Evolutionary conservation across 805 yeast species (phyloP).

Genomic region (Ogataea populi-albae): DNA sequence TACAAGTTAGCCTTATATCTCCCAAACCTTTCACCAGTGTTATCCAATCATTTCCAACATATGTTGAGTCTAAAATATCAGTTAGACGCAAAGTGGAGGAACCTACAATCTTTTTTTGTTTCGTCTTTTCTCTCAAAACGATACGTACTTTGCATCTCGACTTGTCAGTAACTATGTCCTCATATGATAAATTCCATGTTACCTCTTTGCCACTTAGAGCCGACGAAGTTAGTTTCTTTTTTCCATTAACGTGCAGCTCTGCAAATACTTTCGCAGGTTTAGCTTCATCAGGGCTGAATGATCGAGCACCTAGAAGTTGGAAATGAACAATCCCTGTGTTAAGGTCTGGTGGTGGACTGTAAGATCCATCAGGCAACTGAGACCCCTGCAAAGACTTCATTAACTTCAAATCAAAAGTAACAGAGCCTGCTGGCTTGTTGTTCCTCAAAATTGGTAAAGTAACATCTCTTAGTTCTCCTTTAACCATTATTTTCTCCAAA

Average conservation of each 20-base stretch:
- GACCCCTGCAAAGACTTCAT: constrained; percentile 69
- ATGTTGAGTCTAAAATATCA: constrained; percentile 73
- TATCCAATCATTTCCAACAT: constrained; percentile 76
- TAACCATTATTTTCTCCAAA: constrained; percentile 59
- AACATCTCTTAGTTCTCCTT: constrained; percentile 47
- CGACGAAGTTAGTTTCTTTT: constrained; percentile 55
- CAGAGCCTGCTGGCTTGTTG: constrained; percentile 77
- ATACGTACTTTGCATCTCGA: constrained; percentile 67
- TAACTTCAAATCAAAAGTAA: constrained; percentile 67
- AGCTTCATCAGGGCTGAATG: constrained; percentile 37
- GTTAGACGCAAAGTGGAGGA: constrained; percentile 55
- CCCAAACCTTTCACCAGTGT: constrained; percentile 68
- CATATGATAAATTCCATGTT: constrained; percentile 53
- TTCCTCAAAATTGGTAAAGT: constrained; percentile 67
- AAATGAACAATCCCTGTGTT: constrained; percentile 88
- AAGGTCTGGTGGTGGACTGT: constrained; percentile 83
- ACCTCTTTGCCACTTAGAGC: constrained; percentile 61
- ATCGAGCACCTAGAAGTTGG: constrained; percentile 63
- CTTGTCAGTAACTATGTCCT: constrained; percentile 68
- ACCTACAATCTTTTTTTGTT: constrained; percentile 54
- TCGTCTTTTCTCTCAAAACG: constrained; percentile 60
- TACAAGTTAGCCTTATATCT: constrained; percentile 62
- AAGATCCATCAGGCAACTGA: constrained; percentile 74
- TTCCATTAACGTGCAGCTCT: constrained; percentile 66
- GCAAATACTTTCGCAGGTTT: constrained; percentile 62